Conservation (phyloP, 441 rosid genomes). For the Codiaeum variegatum region DNA sequence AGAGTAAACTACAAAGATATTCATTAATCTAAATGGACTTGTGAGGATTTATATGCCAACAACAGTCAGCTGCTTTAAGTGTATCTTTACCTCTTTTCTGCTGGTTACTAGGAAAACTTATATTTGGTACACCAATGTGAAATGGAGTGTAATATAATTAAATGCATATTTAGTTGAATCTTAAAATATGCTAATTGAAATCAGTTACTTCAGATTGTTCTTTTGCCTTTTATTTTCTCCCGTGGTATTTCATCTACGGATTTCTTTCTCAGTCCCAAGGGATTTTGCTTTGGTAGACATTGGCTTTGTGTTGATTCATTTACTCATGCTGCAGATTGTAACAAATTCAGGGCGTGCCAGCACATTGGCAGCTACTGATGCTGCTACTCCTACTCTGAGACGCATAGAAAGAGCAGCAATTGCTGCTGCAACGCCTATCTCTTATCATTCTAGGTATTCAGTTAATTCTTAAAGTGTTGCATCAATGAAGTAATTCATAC, state of each 20-base stretch:
- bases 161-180: too few species aligned
- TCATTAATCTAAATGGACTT: neutral
- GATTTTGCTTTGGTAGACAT: too few species aligned
- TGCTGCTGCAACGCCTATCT: conserved; percentile 95
- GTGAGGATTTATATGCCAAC: neutral
- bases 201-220: neutral
- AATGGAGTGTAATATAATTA: too few species aligned
- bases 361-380: conserved; percentile 94
- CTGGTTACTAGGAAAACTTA: neutral
- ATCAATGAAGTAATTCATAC: neutral
- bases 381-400: conserved; percentile 91
- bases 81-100: neutral
- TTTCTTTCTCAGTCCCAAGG: too few species aligned
- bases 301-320: conserved; percentile 15
- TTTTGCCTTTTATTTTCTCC: neutral
- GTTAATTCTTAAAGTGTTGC: neutral
- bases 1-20: neutral
- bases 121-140: too few species aligned
- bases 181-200: neutral
- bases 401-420: conserved; percentile 99
- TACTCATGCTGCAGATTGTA: conserved; percentile 61
- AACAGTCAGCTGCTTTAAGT: neutral
- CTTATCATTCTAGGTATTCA: conserved; percentile 75
- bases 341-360: conserved; percentile 96
- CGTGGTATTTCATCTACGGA: neutral